Base-by-base conservation (phyloP, 208 protist species). In the Leishmania amazonensis region DNA sequence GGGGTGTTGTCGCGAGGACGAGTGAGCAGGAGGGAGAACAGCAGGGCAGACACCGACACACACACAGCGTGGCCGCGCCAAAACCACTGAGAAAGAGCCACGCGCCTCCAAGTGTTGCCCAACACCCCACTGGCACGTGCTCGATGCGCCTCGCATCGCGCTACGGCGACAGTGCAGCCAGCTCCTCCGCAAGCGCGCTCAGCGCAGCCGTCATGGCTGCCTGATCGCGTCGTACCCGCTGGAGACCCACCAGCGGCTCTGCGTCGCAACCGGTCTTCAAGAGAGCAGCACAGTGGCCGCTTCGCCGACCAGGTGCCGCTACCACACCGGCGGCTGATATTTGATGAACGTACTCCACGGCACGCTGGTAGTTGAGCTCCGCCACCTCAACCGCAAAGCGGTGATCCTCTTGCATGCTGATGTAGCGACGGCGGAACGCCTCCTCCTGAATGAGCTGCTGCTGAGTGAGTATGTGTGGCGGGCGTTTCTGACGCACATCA, bases 361-460 rank as follows among this genome's bases (percentile, higher is more conserved):
- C 81, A 7, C 81, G 75, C 11, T n/a, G 42, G 64, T 83, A 83
- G 57, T 89, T 81, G 28, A 87, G 53, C 75, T 89, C 86, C 42
- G 80, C 79, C 77, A 86, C 6, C 78, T 80, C 70, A 1, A 78
- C 70, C 35, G 74, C 58, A 40, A 85, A 84, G 42, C 13, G 57
- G 58, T 89, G 86, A 21, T 81, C 80, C 65, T 81, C 80, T 62
- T 80, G 65, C 86, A 86, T 81, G 9, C 60, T 38, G 9, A 89
- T 79, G 24, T 85, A 75, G n/a, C 77, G 79, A 15, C 86, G 86
- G 15, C 76, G 80, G 40, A 89, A 82, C 6, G 51, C 73, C 75
- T 89, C 86, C 70, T 84, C 86, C 17, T 83, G 65, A 17, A 87
- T 3, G 21, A 89, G 47, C 3, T 83, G 78, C 76, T 79, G 80